phyloP scores from a whole-genome alignment of 345 rosid species.

The Pistacia vera region DNA sequence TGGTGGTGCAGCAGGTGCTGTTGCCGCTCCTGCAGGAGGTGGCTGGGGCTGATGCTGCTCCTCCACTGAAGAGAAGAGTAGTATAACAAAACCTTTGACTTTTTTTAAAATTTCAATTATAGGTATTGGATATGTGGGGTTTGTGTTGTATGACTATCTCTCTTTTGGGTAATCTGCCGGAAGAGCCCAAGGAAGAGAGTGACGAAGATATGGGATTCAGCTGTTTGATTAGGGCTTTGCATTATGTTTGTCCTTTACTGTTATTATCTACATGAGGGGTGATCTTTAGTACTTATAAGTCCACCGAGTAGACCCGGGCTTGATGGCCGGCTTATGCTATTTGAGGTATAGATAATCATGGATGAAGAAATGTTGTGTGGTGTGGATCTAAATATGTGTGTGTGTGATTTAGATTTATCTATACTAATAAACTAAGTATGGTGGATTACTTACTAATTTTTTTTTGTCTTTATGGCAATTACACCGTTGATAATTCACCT shows the following conservation, averaged over 20 bases:
- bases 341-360: not conserved
- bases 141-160: not conserved
- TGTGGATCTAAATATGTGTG: not conserved
- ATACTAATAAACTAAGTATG: not conserved
- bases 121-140: not conserved
- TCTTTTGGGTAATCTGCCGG: constrained; percentile 41
- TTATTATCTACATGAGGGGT: not conserved
- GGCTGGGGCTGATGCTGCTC: constrained; percentile 56
- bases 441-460: not conserved
- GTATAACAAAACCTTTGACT: not conserved
- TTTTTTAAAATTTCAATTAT: not conserved
- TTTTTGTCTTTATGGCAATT: not conserved
- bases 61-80: constrained; percentile 87
- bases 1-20: constrained; percentile 56
- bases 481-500: not conserved
- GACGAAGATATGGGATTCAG: constrained; percentile 92
- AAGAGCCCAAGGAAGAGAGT: constrained; percentile 79
- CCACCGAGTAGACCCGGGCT: no score
- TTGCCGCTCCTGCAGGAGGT: constrained; percentile 47
- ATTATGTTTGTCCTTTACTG: not conserved
- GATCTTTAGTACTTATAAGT: not conserved
- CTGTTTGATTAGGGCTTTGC: constrained; percentile 63
- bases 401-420: constrained; percentile 9
- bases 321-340: not conserved
- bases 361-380: not conserved